These are phyloP conservation scores for Alternaria viburni DNA, from an alignment of 2,329 filamentous ascomycete genomes.

Conservation along the genomic window DNA sequence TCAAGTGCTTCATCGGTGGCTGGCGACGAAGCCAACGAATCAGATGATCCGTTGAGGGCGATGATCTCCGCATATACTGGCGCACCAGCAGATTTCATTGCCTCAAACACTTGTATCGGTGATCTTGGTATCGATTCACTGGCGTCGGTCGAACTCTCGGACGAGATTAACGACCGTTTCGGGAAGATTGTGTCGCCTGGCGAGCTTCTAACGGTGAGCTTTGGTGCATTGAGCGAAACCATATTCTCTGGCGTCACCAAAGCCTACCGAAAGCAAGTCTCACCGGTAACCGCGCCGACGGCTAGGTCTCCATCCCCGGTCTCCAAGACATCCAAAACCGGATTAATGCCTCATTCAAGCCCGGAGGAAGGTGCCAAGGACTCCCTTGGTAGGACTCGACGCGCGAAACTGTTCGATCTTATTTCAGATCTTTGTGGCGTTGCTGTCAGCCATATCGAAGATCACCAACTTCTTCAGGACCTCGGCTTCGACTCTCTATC, in stretches of 20 bases:
- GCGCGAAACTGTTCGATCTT: slow-evolving; percentile 2
- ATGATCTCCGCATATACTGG: slow-evolving; percentile 20
- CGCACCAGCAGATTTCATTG: slow-evolving; percentile 6
- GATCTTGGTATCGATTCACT: slow-evolving; percentile 28
- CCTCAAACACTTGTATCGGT: slow-evolving; percentile 7
- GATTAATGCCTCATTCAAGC: not conserved
- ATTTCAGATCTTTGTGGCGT: slow-evolving; percentile 10
- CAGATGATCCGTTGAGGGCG: slow-evolving; percentile 7
- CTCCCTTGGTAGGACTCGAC: not conserved
- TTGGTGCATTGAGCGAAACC: slow-evolving; percentile 4
- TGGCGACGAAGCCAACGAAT: slow-evolving; percentile 1
- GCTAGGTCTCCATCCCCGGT: not conserved
- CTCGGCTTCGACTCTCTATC: slow-evolving; percentile 18
- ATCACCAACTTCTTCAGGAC: slow-evolving; percentile 7
- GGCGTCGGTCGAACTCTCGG: slow-evolving; percentile 16
- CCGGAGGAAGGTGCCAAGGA: not conserved
- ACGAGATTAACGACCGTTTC: slow-evolving; percentile 7
- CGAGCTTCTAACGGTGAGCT: slow-evolving; percentile 5
- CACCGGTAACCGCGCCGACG: not conserved
- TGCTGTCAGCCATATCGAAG: slow-evolving; percentile 1
- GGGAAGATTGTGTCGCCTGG: slow-evolving; percentile 1
- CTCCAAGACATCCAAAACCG: not conserved
- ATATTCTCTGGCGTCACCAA: not conserved
- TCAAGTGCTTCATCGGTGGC: slow-evolving; percentile 2
- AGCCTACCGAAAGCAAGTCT: not conserved